Percentiles rank a stretch among this genome's conserved stretches.
phyloP scores from a whole-genome alignment of 768 basidiomycete genomes.

The Suillus brevipes region DNA sequence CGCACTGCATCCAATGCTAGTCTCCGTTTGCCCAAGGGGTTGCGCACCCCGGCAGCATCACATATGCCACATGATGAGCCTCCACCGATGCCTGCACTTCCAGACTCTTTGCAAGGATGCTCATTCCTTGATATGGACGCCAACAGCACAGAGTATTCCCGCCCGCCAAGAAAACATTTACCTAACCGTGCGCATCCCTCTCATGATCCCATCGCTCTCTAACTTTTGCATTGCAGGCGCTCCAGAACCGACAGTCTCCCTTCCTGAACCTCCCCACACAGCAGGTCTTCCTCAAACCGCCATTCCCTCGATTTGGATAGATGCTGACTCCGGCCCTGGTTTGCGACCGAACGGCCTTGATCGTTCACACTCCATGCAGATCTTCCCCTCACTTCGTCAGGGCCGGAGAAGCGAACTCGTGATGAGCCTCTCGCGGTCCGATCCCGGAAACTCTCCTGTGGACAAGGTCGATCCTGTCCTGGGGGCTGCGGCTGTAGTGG shows the following conservation, averaged over 20 bases:
- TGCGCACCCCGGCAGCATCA: constrained; percentile 33
- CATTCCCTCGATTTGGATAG: constrained; percentile 54
- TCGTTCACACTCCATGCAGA: constrained; percentile 21
- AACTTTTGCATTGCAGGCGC: constrained; percentile 12
- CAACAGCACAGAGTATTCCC: constrained; percentile 34
- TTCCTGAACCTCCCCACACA: constrained; percentile 23
- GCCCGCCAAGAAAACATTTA: constrained; percentile 19
- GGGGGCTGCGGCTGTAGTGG: not conserved
- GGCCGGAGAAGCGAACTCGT: constrained; percentile 28
- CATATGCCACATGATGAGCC: constrained; percentile 33
- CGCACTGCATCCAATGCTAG: constrained; percentile 64
- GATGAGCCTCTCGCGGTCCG: constrained; percentile 21
- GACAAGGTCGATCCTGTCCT: not conserved
- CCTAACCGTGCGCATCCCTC: constrained; percentile 17
- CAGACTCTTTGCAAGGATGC: constrained; percentile 16
- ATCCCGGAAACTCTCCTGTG: constrained; percentile 1
- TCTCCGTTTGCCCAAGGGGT: constrained; percentile 54
- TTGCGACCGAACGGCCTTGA: constrained; percentile 21
- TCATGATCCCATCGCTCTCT: not conserved
- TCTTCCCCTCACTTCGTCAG: constrained; percentile 19
- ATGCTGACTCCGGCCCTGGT: constrained; percentile 35
- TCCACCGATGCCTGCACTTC: constrained; percentile 31
- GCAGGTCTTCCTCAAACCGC: constrained; percentile 16
- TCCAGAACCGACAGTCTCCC: constrained; percentile 14
- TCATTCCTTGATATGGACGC: constrained; percentile 38